phyloP scores from a whole-genome alignment of 2,329 filamentous ascomycete species.

The Tympanopsis confertula region DNA sequence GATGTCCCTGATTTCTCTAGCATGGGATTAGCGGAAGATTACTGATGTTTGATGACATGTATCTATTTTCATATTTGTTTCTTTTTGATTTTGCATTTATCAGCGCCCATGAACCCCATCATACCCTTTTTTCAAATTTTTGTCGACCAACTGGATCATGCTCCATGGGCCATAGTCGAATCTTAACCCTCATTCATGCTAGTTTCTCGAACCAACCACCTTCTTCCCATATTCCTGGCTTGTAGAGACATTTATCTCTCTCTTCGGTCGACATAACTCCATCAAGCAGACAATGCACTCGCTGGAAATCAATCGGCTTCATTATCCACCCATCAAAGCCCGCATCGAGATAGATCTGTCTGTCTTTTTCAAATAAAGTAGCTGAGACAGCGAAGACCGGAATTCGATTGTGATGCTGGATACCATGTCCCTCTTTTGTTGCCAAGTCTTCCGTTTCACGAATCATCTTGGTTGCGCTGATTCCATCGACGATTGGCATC shows the following conservation, averaged over 20 bases:
- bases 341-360: conserved; percentile 57
- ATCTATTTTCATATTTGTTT: too few relatives aligned
- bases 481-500: conserved; percentile 88
- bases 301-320: conserved; percentile 74
- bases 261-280: conserved; percentile 46
- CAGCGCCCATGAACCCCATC: too few relatives aligned
- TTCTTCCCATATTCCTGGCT: conserved; percentile 65
- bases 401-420: conserved; percentile 51
- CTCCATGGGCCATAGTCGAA: too few relatives aligned
- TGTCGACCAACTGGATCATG: too few relatives aligned
- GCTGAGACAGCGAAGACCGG: conserved; percentile 83
- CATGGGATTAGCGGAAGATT: too few relatives aligned
- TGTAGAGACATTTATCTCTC: conserved; percentile 50
- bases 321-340: conserved; percentile 88
- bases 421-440: conserved; percentile 23
- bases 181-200: neutral
- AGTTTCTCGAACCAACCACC: conserved; percentile 70
- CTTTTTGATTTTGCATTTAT: too few relatives aligned
- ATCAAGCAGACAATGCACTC: conserved; percentile 55
- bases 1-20: neutral
- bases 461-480: conserved; percentile 74
- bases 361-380: conserved; percentile 62
- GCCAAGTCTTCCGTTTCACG: conserved; percentile 50
- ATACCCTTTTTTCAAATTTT: too few relatives aligned
- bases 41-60: too few relatives aligned